Conservation (phyloP, 1,284 basidiomycete genomes). For the Cryptococcus amylolentus region DNA sequence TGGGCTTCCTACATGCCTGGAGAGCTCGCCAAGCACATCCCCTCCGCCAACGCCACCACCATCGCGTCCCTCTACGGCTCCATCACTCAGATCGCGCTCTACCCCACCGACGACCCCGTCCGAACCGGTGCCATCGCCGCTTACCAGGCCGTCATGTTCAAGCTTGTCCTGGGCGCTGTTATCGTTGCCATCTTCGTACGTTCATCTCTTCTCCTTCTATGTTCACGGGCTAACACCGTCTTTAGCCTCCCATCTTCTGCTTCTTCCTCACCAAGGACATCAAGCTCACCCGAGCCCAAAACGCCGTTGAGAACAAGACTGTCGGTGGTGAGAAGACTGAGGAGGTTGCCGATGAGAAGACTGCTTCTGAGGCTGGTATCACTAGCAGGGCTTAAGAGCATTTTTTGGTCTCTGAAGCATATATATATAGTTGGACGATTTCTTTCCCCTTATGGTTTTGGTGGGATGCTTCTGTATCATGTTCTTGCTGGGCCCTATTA, state of each 20-base stretch:
- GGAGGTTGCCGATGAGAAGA: constrained; percentile 8
- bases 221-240: too few species aligned
- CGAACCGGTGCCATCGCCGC: constrained; percentile 59
- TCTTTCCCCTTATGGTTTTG: not conserved
- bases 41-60: constrained; percentile 43
- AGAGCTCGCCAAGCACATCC: constrained; percentile 57
- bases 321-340: constrained; percentile 25
- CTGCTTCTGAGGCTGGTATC: constrained; percentile 1
- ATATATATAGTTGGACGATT: not conserved
- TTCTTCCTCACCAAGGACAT: constrained; percentile 46
- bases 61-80: constrained; percentile 55
- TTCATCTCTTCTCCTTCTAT: not conserved
- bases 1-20: constrained; percentile 52
- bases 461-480: not conserved
- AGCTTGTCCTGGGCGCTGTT: constrained; percentile 38
- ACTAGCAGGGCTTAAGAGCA: not conserved
- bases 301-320: constrained; percentile 50
- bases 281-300: constrained; percentile 51
- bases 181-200: constrained; percentile 43
- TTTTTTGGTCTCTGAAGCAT: not conserved
- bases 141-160: constrained; percentile 47
- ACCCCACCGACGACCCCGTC: constrained; percentile 56
- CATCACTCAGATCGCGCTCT: constrained; percentile 54
- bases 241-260: constrained; percentile 36
- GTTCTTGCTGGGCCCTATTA: not conserved